phyloP scores from a whole-genome alignment of 768 basidiomycete species.

The Lyophyllum decastes region DNA sequence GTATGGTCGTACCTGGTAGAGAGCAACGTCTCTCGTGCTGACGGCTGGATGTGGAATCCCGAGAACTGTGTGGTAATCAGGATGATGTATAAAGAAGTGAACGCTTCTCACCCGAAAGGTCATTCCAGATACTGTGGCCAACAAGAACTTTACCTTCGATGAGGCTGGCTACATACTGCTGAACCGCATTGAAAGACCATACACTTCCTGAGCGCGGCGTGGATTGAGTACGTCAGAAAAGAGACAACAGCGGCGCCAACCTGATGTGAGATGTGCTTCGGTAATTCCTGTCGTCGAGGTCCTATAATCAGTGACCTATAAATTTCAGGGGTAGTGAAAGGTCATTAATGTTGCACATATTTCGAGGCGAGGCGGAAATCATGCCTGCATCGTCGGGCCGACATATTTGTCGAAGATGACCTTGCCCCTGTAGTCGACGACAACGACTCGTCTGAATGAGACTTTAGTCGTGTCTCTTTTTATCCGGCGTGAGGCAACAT shows the following conservation, averaged over 20 bases:
- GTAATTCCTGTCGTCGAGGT: slow-evolving; percentile 62
- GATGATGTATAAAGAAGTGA: slow-evolving; percentile 13
- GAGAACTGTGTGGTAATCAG: slow-evolving; percentile 49
- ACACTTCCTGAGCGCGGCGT: slow-evolving; percentile 42
- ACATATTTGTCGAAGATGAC: slow-evolving; percentile 66
- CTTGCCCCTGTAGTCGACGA: slow-evolving; percentile 61
- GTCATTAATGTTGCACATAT: not conserved
- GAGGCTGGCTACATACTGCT: slow-evolving; percentile 62
- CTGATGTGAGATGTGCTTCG: slow-evolving; percentile 38
- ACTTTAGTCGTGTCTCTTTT: not conserved
- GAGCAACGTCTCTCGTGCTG: slow-evolving; percentile 75
- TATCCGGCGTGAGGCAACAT: slow-evolving; percentile 29
- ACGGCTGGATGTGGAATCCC: slow-evolving; percentile 82
- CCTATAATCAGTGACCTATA: slow-evolving; percentile 74
- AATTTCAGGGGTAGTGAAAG: slow-evolving; percentile 14
- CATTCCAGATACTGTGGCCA: slow-evolving; percentile 80
- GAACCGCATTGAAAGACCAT: slow-evolving; percentile 60
- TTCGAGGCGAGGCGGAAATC: not conserved
- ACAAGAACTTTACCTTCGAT: slow-evolving; percentile 73
- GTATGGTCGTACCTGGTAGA: slow-evolving; percentile 53
- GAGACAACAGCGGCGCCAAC: slow-evolving; percentile 25
- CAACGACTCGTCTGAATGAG: slow-evolving; percentile 41
- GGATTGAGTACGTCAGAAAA: not conserved
- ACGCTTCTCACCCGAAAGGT: slow-evolving; percentile 62
- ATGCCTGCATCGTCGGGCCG: slow-evolving; percentile 53